Conservation (phyloP, 139 green algal genomes). For the Tetraselmis striata region DNA sequence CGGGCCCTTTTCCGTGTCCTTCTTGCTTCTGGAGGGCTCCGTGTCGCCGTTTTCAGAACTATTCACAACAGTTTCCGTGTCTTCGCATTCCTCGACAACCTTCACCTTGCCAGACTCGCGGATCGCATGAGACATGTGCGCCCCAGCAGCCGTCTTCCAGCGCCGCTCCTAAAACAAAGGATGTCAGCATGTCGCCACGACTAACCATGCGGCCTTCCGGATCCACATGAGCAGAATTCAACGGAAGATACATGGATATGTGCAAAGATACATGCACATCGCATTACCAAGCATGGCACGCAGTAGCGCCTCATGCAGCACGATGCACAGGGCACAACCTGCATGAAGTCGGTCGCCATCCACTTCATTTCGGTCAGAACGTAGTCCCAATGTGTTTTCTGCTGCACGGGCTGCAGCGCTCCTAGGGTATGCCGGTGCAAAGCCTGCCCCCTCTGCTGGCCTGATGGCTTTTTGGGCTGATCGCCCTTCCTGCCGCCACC, state of each 20-base stretch:
- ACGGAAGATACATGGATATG: no score
- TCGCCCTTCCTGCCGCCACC: background rate
- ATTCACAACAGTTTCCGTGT: no score
- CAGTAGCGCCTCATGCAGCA: no score
- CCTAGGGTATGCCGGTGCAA: background rate
- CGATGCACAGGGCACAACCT: no score
- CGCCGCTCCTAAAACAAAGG: background rate
- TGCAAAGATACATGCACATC: no score
- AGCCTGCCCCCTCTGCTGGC: background rate
- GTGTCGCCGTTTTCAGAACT: no score
- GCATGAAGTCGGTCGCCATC: conserved; percentile 56
- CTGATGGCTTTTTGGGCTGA: background rate
- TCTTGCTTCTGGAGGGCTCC: no score
- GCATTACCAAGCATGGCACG: no score
- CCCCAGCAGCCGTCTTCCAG: background rate
- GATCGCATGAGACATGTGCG: background rate
- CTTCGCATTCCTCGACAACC: no score
- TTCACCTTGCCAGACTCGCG: background rate
- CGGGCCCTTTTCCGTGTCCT: no score
- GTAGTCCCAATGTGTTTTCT: conserved; percentile 40
- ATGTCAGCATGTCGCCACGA: background rate
- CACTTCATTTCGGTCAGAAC: conserved; percentile 54
- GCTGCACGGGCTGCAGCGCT: conserved; percentile 29
- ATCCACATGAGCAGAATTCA: no score
- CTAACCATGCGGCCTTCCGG: no score